Evolutionary conservation across 2,329 filamentous ascomycete genomes (phyloP).

Genomic region (Sclerotinia minor): DNA sequence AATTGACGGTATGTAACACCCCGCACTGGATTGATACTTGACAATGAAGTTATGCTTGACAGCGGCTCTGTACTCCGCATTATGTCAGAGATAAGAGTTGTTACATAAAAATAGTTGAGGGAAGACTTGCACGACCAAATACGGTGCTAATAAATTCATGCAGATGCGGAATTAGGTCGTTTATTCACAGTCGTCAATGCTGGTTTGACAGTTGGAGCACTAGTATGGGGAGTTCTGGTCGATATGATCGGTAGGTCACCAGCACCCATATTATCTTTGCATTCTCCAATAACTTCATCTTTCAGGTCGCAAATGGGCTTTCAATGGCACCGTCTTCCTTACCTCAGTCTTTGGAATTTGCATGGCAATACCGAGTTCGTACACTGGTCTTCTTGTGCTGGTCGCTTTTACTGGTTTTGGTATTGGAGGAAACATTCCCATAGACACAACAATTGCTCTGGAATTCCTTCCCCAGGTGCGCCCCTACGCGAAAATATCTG

Average conservation of each 20-base stretch:
- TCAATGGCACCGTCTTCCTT: conserved; percentile 35
- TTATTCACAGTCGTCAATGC: conserved; percentile 33
- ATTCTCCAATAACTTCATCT: conserved; percentile 14
- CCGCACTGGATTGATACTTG: neutral
- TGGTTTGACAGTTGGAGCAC: conserved; percentile 33
- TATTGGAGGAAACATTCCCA: conserved; percentile 38
- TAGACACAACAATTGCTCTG: conserved; percentile 38
- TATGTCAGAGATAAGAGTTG: neutral
- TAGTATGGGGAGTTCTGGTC: conserved; percentile 34
- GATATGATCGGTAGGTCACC: conserved; percentile 33
- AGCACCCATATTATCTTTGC: neutral
- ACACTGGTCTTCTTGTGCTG: conserved; percentile 30
- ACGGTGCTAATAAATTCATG: neutral
- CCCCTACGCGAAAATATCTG: neutral
- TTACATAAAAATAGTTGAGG: conserved; percentile 7
- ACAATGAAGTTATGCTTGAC: neutral
- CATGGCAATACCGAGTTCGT: conserved; percentile 31
- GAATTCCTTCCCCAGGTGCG: conserved; percentile 37
- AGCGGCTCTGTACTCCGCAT: neutral
- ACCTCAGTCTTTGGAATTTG: conserved; percentile 32
- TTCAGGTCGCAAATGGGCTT: conserved; percentile 34
- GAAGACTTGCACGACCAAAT: neutral
- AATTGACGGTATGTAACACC: conserved; percentile 26
- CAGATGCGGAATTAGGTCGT: conserved; percentile 29
- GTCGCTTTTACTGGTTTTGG: conserved; percentile 34